A percentile compares a stretch with the other conserved stretches of the same genome.
These are phyloP conservation scores for Phytophthora idaei DNA, from an alignment of 352 stramenopile species.

Conservation along the genomic window DNA sequence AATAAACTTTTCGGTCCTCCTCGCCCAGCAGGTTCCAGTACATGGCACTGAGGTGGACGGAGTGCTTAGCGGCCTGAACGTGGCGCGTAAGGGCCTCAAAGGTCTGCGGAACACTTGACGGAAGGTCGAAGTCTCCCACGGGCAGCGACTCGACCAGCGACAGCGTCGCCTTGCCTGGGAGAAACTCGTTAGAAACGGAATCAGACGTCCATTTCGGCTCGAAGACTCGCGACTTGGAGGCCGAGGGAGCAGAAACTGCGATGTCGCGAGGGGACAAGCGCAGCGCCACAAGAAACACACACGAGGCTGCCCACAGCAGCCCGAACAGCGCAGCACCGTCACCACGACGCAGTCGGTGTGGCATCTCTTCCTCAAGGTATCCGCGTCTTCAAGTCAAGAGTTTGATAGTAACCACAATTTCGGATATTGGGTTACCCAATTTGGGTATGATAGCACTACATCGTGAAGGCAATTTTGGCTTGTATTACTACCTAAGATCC, in stretches of 20 bases:
- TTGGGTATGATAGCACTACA: too few species aligned
- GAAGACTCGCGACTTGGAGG: slow-evolving; percentile 20
- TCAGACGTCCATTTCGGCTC: slow-evolving; percentile 18
- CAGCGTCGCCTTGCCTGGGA: slow-evolving; percentile 26
- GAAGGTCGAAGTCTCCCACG: slow-evolving; percentile 60
- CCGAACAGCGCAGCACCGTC: slow-evolving; percentile 29
- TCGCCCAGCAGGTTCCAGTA: slow-evolving; percentile 82
- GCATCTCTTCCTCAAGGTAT: slow-evolving; percentile 13
- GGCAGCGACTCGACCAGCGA: slow-evolving; percentile 74
- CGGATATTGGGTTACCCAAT: neutral
- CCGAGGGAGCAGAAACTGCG: neutral
- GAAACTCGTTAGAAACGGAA: slow-evolving; percentile 12
- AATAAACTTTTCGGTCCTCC: slow-evolving; percentile 60
- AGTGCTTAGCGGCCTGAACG: slow-evolving; percentile 44
- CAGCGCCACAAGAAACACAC: slow-evolving; percentile 31
- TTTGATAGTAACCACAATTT: neutral
- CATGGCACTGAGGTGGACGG: slow-evolving; percentile 83
- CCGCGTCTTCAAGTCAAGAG: neutral
- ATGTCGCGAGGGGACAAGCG: slow-evolving; percentile 21
- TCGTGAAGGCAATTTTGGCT: too few species aligned
- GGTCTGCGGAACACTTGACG: slow-evolving; percentile 45
- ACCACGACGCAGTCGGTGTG: slow-evolving; percentile 19
- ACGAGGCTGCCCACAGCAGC: slow-evolving; percentile 31
- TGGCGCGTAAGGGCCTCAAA: slow-evolving; percentile 53
- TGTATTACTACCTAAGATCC: too few species aligned